phyloP scores from a whole-genome alignment of 2,329 filamentous ascomycete genomes.

The Cladosporium sp. region DNA sequence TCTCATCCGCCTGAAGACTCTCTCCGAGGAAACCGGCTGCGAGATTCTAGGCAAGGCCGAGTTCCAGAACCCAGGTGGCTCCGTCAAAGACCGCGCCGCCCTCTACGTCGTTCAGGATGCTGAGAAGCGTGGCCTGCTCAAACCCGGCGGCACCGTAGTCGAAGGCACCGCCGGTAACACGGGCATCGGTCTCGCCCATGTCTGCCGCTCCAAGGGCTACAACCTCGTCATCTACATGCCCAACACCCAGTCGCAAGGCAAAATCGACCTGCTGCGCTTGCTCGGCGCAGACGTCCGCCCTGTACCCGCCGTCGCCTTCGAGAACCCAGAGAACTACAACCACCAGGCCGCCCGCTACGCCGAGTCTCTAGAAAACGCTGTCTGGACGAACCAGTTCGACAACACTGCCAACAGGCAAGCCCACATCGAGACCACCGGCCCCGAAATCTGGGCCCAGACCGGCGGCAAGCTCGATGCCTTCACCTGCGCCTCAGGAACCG shows the following conservation, averaged over 20 bases:
- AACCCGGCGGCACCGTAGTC: conserved; percentile 87
- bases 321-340: conserved; percentile 96
- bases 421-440: conserved; percentile 94
- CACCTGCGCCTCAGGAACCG: conserved; percentile 92
- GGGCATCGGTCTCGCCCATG: conserved; percentile 94
- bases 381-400: conserved; percentile 99
- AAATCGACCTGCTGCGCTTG: conserved; percentile 88
- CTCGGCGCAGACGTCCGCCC: conserved; percentile 95
- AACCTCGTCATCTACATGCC: conserved; percentile 99
- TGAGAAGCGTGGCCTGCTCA: conserved; percentile 80
- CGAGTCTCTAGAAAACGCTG: conserved; percentile 80
- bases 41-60: conserved; percentile 95
- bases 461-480: conserved; percentile 85
- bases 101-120: conserved; percentile 93
- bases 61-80: conserved; percentile 97
- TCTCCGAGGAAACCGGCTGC: conserved; percentile 90
- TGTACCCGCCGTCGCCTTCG: conserved; percentile 92
- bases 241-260: conserved; percentile 96
- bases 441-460: conserved; percentile 96
- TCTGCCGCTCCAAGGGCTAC: conserved; percentile 90
- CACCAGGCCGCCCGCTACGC: conserved; percentile 91
- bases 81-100: conserved; percentile 93
- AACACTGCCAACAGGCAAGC: conserved; percentile 92
- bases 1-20: conserved; percentile 82
- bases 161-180: conserved; percentile 98